Evolutionary conservation across 148 eudicot genomes (phyloP).

Genomic region (Nepenthes gracilis): DNA sequence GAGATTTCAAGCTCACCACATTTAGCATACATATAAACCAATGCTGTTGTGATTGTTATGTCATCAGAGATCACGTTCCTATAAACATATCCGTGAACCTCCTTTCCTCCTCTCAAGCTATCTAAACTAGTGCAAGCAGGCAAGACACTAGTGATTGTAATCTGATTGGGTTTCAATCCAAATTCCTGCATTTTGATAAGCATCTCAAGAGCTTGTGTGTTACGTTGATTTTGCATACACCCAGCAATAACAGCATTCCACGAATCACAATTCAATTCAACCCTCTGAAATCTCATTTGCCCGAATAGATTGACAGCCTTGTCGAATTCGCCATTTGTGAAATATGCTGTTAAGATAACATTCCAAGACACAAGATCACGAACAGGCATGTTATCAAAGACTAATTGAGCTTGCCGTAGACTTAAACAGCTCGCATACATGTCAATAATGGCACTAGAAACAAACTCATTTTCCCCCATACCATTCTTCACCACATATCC

Average conservation of each 20-base stretch:
- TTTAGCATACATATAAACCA: constrained; percentile 64
- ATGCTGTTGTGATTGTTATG: constrained; percentile 47
- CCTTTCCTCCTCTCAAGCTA: constrained; percentile 57
- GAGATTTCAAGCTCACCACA: constrained; percentile 59
- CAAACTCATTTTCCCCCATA: constrained; percentile 44
- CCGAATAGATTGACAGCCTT: constrained; percentile 35
- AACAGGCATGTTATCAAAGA: constrained; percentile 34
- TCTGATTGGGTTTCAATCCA: constrained; percentile 55
- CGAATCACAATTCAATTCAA: constrained; percentile 37
- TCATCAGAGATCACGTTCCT: constrained; percentile 43
- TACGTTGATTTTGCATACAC: constrained; percentile 44
- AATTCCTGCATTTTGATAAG: constrained; percentile 42
- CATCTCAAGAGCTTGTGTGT: constrained; percentile 40
- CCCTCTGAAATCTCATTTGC: constrained; percentile 32
- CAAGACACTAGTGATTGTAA: constrained; percentile 52
- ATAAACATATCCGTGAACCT: constrained; percentile 48
- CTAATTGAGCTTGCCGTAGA: constrained; percentile 41
- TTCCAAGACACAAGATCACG: constrained; percentile 60
- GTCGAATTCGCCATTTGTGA: constrained; percentile 43
- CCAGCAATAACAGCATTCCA: constrained; percentile 82
- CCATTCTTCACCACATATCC: constrained; percentile 51
- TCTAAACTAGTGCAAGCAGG: constrained; percentile 58
- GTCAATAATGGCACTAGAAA: constrained; percentile 64
- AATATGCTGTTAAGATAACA: constrained; percentile 55
- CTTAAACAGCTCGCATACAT: constrained; percentile 61